phyloP scores from a whole-genome alignment of 495 filamentous ascomycete species.

The Xylaria flabelliformis region DNA sequence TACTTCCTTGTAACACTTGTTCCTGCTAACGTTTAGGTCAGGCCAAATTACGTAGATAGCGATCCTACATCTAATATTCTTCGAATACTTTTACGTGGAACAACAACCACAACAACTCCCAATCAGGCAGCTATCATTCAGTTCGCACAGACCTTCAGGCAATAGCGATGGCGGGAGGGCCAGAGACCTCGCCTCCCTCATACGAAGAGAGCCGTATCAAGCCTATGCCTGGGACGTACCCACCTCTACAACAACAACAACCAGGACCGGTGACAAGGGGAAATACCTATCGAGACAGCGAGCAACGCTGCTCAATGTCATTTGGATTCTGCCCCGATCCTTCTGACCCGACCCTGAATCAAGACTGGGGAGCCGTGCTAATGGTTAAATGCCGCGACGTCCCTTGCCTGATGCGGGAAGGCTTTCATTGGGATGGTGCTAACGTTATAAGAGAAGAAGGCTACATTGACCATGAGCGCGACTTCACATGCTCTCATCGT shows the following conservation, averaged over 20 bases:
- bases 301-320: background rate
- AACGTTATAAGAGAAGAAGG: conserved; percentile 8
- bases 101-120: no score
- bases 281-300: background rate
- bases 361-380: conserved; percentile 17
- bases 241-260: background rate
- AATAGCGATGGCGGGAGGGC: no score
- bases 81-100: no score
- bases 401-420: conserved; percentile 26
- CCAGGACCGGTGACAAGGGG: background rate
- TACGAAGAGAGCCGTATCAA: no score
- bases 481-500: background rate
- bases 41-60: no score
- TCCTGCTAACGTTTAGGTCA: no score
- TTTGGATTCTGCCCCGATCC: conserved; percentile 11
- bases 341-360: background rate
- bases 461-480: background rate
- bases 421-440: background rate
- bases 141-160: no score
- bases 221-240: no score
- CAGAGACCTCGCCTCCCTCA: no score
- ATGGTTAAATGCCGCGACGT: conserved; percentile 14
- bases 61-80: no score
- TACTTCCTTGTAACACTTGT: background rate
- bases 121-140: no score